Evolutionary conservation across 768 basidiomycete genomes (phyloP), one percentile per base, ranked within the genome.

Genomic region (Mycena galericulata): DNA sequence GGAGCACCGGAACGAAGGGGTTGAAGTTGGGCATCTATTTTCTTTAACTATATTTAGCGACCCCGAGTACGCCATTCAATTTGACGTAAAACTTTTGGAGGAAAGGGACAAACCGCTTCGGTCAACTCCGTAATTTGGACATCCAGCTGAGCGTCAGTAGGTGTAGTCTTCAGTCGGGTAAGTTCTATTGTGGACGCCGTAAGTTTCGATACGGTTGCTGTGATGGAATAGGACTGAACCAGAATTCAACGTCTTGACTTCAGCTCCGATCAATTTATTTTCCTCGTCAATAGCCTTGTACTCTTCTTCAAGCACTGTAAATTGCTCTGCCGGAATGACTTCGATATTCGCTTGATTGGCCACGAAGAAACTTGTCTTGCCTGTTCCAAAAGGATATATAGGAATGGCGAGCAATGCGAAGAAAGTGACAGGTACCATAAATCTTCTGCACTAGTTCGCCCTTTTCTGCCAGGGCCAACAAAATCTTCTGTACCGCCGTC

Each of bases 311-410:
- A 96, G 84, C 2, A 80, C 79, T 15, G 86, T 80, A 29, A 95
- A 80, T 62, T 90, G 87, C 51, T 89, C 88, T 0, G 87, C 77
- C 7, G 90, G 87, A 60, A 95, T 83, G 26, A 88, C 84, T 30
- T 90, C 87, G 58, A 94, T 84, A 29, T 88, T 89, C 20, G 86
- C 85, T 80, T 97, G 92, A 69, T 96, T 96, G 38, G 89, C 89
- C 15, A 96, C 94, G 74, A 95, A 98, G 77, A 97, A 92, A 0
- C 90, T 90, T 3, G 90, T 92, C 79, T 98, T 95, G 12, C 93
- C 94, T 95, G 74, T 29, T 58, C 22, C 51, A 32, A 65, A 67
- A 55, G 43, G 65, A 69, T 66, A 62, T 50, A 62, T 65, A 47
- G 20, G 40, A 34, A 36, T 36, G 34, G 32, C 11, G 50, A 18